These are phyloP conservation scores for Coniosporium tulheliwenetii DNA, from an alignment of 2,329 filamentous ascomycete species.

Conservation along the genomic window DNA sequence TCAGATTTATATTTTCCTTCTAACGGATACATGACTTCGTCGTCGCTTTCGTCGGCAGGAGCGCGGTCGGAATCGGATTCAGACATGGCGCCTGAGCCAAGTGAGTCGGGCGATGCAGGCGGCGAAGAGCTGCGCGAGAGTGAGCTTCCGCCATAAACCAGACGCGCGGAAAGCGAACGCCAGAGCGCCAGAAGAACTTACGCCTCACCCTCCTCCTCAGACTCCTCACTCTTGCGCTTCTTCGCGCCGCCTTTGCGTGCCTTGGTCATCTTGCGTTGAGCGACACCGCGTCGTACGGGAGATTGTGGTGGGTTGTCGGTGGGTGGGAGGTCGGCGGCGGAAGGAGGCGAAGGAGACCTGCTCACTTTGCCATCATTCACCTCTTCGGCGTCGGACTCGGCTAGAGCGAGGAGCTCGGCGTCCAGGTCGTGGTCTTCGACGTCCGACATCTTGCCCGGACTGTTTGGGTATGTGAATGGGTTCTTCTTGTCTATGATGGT, in stretches of 20 bases:
- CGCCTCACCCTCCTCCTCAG: slow-evolving; percentile 69
- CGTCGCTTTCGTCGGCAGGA: slow-evolving; percentile 26
- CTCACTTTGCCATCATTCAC: slow-evolving; percentile 35
- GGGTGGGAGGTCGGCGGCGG: slow-evolving; percentile 30
- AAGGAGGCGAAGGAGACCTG: slow-evolving; percentile 38
- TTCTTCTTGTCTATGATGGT: too few species aligned
- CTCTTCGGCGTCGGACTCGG: slow-evolving; percentile 41
- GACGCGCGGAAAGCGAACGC: slow-evolving; percentile 1
- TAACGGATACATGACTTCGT: slow-evolving; percentile 59
- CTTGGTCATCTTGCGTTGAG: slow-evolving; percentile 29
- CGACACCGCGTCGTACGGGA: slow-evolving; percentile 23
- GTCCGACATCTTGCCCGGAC: neutral
- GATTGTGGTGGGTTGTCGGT: slow-evolving; percentile 21
- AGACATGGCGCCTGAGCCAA: slow-evolving; percentile 76
- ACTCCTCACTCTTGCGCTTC: slow-evolving; percentile 40
- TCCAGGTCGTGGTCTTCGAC: slow-evolving; percentile 49
- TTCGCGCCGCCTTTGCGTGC: slow-evolving; percentile 20
- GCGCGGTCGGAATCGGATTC: slow-evolving; percentile 57
- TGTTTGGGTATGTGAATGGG: too few species aligned
- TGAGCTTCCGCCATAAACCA: slow-evolving; percentile 5
- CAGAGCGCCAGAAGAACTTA: slow-evolving; percentile 33
- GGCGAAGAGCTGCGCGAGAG: slow-evolving; percentile 45
- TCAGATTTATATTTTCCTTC: slow-evolving; percentile 63
- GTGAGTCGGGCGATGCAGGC: slow-evolving; percentile 55
- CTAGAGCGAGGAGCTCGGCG: slow-evolving; percentile 84